Evolutionary conservation across 1,139 yeast species (phyloP).

Genomic region (Saccharomyces hybrid): DNA sequence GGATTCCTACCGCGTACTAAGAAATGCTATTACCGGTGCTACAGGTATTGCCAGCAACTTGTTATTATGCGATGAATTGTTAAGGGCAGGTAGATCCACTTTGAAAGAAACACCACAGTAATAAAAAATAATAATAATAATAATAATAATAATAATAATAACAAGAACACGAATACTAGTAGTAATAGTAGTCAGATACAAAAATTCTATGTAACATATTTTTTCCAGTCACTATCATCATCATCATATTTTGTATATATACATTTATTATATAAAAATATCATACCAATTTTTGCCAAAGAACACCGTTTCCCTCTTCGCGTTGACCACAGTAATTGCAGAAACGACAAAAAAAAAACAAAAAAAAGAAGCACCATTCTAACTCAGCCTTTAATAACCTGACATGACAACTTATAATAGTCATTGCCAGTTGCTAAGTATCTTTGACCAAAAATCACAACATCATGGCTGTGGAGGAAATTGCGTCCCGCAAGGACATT

Average conservation of each 20-base stretch:
- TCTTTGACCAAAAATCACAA: background rate
- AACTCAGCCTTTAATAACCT: background rate
- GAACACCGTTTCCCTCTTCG: background rate
- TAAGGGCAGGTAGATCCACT: conserved; percentile 93
- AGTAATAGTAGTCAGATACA: background rate
- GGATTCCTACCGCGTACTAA: conserved; percentile 89
- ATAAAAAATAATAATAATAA: conserved; percentile 1
- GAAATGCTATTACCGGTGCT: conserved; percentile 89
- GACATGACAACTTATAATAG: background rate
- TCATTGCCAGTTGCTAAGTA: background rate
- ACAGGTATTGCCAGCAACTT: conserved; percentile 92
- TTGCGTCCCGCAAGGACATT: conserved; percentile 11
- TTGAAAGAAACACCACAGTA: conserved; percentile 50
- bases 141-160: background rate
- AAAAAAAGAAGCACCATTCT: background rate
- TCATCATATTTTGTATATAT: background rate
- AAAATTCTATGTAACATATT: conserved; percentile 2
- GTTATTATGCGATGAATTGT: conserved; percentile 86
- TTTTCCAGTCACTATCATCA: background rate
- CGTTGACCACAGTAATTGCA: background rate
- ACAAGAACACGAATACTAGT: background rate
- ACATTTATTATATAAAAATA: background rate
- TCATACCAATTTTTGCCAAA: background rate
- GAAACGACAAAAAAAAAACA: background rate
- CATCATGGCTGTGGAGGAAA: background rate